Evolutionary conservation across 1,284 basidiomycete genomes (phyloP), one percentile per base, ranked within the genome.

Genomic region (Tylopilus sp.): DNA sequence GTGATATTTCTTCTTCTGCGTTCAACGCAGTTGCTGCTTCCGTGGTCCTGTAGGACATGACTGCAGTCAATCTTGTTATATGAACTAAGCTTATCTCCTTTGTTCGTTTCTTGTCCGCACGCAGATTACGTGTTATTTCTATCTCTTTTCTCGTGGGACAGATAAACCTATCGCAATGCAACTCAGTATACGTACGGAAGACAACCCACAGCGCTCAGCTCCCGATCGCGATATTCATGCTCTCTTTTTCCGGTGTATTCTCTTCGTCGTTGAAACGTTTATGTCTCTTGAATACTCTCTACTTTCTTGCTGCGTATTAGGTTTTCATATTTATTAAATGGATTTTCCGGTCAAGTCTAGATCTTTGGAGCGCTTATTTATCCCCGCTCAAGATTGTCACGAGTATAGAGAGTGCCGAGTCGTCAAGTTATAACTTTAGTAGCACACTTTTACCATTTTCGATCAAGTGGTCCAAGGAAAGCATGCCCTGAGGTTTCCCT

Each of bases 1-100:
- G 47, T 67, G 43, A 67, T 40, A 44, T 44, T 19, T 47, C 34
- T 42, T 23, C 46, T 33, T 28, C 31, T 40, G 23, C 23, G 19
- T 42, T 21, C 42, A 18, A 26, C 10, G 25, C 15, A 15, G 19
- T 31, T 31, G 18, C 43, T 34, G 16, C 19, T 51, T 44, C 35
- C 38, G 29, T 35, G 44, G 37, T 25, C 25, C 23, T 34, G 54
- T 41, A 31, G 30, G 37, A 25, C 40, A 25, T 44, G 16, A 30
- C 9, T 26, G 23, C 46, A 30, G 31, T 15, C 38, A 13, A 36
- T 38, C 38, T 46, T 39, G 36, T 29, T 47, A 37, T 48, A 56
- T 37, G 34, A 46, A 33, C 29, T 43, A 34, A 43, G 31, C 51
- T 34, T 36, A 41, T 44, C 37, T 36, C 21, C 41, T 16, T 23